Base-by-base conservation (phyloP, 2,329 filamentous ascomycete genomes). In the Fusarium succisae region DNA sequence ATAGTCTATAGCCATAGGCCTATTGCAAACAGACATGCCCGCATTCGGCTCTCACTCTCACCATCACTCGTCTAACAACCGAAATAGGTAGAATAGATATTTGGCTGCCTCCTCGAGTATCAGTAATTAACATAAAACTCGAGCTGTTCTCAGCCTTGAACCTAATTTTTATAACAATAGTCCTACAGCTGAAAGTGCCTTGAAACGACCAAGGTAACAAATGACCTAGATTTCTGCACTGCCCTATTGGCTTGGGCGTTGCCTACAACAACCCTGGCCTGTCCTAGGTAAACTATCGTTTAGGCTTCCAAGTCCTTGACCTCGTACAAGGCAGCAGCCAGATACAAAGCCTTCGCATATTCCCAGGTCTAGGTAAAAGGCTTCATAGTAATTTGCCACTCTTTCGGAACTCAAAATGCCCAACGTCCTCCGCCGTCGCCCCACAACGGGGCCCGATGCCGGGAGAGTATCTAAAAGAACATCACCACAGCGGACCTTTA, bases 401-500 rank as follows among this genome's bases (percentile, higher is more conserved):
- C 37, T 38, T 53, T 12, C 43, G 30, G 32, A 38, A 47, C 28
- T 50, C 43, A 47, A 38, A 41, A 78, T 78, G 77, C 48, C 76
- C 43, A 62, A 57, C 45, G 63, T 73, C 66, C 59, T 76, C 74
- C 74, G 39, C 39, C 68, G 76, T 41, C 37, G 74, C 74, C 70
- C 76, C 76, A 78, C 77, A 57, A 45, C 57, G 70, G 70, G 77
- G 45, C 56, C 68, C 63, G 72, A 63, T 26, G 38, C 72, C 69
- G 54, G 47, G 28, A n/a, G n/a, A n/a, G n/a, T n/a, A n/a, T n/a
- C n/a, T n/a, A n/a, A n/a, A n/a, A n/a, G n/a, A n/a, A n/a, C 17
- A 8, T 20, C 41, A 6, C 43, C 68, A 17, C 48, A 51, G 17
- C 54, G 66, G 17, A 56, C 54, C 3, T 57, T 91, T 39, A 83